These are phyloP conservation scores for Austroboletus niveus DNA, from an alignment of 1,284 basidiomycete species.

Conservation along the genomic window DNA sequence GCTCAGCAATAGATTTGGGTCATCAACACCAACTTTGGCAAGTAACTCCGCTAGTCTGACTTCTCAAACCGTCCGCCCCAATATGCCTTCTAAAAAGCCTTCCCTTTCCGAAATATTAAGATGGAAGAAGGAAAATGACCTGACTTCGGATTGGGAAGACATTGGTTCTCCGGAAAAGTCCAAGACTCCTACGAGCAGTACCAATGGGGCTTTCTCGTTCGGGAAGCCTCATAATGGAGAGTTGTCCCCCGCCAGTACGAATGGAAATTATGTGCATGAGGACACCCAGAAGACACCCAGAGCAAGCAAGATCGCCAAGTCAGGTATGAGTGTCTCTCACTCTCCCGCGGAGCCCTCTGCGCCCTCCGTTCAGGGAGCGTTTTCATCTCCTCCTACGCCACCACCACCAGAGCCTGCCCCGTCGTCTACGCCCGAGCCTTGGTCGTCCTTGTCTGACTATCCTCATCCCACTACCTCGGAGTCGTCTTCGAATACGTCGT, in stretches of 20 bases:
- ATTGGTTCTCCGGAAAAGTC: constrained; percentile 43
- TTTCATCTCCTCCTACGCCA: constrained; percentile 38
- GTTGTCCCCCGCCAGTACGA: constrained; percentile 26
- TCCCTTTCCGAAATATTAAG: constrained; percentile 63
- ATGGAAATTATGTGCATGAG: constrained; percentile 23
- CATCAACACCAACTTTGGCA: constrained; percentile 41
- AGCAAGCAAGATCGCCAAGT: constrained; percentile 33
- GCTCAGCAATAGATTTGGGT: constrained; percentile 58
- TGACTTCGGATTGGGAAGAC: constrained; percentile 65
- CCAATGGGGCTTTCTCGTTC: constrained; percentile 39
- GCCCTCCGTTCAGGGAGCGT: constrained; percentile 19
- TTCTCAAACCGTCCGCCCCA: constrained; percentile 27
- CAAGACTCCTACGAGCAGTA: constrained; percentile 47
- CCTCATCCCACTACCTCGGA: constrained; percentile 44
- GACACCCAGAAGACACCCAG: constrained; percentile 30
- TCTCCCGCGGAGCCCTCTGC: constrained; percentile 25
- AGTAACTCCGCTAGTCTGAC: constrained; percentile 35
- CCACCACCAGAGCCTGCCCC: constrained; percentile 58
- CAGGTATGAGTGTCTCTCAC: constrained; percentile 22
- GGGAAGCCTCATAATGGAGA: constrained; percentile 27
- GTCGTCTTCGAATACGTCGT: constrained; percentile 48
- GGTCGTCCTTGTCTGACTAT: constrained; percentile 38
- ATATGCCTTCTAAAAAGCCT: constrained; percentile 50
- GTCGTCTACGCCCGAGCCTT: constrained; percentile 70
- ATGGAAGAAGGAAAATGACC: constrained; percentile 50